Evolutionary conservation across 2,329 filamentous ascomycete genomes (phyloP), one percentile per base, ranked within the genome.

Genomic region (Colletotrichum spaethianum): DNA sequence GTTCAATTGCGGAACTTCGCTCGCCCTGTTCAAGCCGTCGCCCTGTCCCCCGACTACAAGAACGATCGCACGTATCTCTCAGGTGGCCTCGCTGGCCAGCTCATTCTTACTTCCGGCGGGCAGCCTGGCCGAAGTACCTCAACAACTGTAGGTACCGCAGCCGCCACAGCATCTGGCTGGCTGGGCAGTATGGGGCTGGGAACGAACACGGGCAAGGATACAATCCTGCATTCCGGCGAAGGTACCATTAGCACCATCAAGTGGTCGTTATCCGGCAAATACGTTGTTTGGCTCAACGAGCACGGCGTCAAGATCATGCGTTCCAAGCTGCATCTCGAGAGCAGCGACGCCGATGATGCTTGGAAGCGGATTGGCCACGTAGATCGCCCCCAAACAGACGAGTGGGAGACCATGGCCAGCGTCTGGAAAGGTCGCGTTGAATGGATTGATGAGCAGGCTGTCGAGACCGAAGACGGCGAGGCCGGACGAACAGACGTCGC

Each of bases 271-370:
- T 96, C 94, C 0, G 96, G 96, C 0, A 96, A 93, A 82, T 98
- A 95, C 78, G 93, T 98, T 1, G 94, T 92, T 0, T 99, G 96
- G 96, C 88, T 97, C 50, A 99, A 98, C 78, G 96, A 99, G 82
- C 93, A 97, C 78, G 96, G 96, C 4, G 97, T 98, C 80, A 98
- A 98, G 81, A 96, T 99, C 73, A 98, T 98, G 95, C 91, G 96
- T 46, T 94, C 94, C 5, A 94, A 96, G 79, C 79, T 97, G 26
- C 91, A 95, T 76, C 87, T 98, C 6, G 94, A 97, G 7, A 91
- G 86, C 74, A 88, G 88, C 16, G 93, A 97, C 78, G 85, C 88
- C 1, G 95, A 98, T 20, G 92, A 93, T 75, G 94, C 95, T 2
- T 99, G 97, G 97, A 97, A 96, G 81, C 90, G 96, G 12, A 94